These are phyloP conservation scores for Ascochyta rabiei DNA, from an alignment of 2,329 filamentous ascomycete genomes.

Conservation along the genomic window DNA sequence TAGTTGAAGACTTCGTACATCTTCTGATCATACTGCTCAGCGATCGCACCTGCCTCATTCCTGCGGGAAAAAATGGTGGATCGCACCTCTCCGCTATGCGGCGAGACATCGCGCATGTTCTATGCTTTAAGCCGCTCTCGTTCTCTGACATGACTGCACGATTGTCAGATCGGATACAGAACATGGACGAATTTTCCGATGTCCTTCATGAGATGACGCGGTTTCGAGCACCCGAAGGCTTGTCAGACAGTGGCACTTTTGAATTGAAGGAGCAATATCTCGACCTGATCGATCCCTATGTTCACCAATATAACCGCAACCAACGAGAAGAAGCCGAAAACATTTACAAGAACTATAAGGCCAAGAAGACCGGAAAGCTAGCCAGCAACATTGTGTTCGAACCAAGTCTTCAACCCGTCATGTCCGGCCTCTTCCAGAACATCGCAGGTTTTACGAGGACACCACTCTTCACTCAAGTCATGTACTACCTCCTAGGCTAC, in stretches of 20 bases:
- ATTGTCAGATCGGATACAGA: slow-evolving; percentile 85
- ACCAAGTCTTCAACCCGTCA: slow-evolving; percentile 78
- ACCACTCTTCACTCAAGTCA: slow-evolving; percentile 84
- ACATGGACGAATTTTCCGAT: slow-evolving; percentile 84
- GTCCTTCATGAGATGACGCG: slow-evolving; percentile 86
- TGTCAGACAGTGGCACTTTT: slow-evolving; percentile 92
- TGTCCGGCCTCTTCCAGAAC: slow-evolving; percentile 75
- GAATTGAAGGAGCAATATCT: slow-evolving; percentile 87
- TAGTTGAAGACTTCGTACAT: slow-evolving; percentile 95
- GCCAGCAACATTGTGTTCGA: slow-evolving; percentile 88
- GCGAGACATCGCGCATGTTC: slow-evolving; percentile 87
- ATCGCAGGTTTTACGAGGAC: slow-evolving; percentile 82
- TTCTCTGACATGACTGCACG: slow-evolving; percentile 90
- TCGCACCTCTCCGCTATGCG: slow-evolving; percentile 75
- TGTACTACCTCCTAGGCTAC: slow-evolving; percentile 88
- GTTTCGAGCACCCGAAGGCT: slow-evolving; percentile 87
- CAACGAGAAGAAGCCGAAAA: slow-evolving; percentile 94
- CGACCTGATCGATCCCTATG: slow-evolving; percentile 91
- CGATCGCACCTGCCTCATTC: slow-evolving; percentile 81
- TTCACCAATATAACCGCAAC: slow-evolving; percentile 94
- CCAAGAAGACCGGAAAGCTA: slow-evolving; percentile 82
- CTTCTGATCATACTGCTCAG: slow-evolving; percentile 89
- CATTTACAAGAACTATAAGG: slow-evolving; percentile 84
- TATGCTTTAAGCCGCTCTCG: slow-evolving; percentile 95
- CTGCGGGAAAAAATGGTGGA: slow-evolving; percentile 68